Conservation (phyloP, 257 asterid species). For the Thymus mandschuricus region DNA sequence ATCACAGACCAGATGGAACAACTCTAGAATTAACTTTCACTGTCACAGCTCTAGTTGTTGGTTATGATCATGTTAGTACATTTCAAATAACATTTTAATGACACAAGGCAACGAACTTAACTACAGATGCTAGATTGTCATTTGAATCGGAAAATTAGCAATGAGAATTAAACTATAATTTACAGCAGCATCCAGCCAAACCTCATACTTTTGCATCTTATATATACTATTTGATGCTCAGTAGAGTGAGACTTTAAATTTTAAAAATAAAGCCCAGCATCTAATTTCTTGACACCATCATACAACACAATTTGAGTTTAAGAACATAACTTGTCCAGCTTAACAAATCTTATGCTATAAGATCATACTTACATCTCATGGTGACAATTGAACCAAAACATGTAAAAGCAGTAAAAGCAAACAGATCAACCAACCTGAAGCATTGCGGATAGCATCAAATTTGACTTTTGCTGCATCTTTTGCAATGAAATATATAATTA, state of each 20-base stretch:
- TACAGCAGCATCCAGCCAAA: background rate
- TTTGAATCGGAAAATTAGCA: constrained; percentile 9
- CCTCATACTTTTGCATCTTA: background rate
- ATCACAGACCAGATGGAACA: background rate
- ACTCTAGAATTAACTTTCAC: background rate
- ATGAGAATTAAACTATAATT: background rate
- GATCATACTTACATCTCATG: constrained; percentile 11
- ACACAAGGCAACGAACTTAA: background rate
- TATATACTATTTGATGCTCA: background rate
- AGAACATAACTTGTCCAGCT: background rate
- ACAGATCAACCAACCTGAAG: constrained; percentile 53
- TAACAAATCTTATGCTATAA: constrained; percentile 8
- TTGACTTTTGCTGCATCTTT: constrained; percentile 40
- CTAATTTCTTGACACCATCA: background rate
- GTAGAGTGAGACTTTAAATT: constrained; percentile 6
- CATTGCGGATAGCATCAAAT: constrained; percentile 28
- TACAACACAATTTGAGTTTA: background rate
- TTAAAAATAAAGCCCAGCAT: constrained; percentile 5
- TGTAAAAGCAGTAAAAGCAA: constrained; percentile 23
- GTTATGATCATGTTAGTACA: constrained; percentile 13
- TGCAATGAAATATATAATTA: constrained; percentile 48
- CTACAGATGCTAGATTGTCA: constrained; percentile 4
- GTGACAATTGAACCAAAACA: constrained; percentile 18
- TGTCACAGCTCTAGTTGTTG: background rate
- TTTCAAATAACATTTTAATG: constrained; percentile 1